These are phyloP conservation scores for Scheffersomyces segobiensis DNA, from an alignment of 1,139 yeast species.

Conservation along the genomic window DNA sequence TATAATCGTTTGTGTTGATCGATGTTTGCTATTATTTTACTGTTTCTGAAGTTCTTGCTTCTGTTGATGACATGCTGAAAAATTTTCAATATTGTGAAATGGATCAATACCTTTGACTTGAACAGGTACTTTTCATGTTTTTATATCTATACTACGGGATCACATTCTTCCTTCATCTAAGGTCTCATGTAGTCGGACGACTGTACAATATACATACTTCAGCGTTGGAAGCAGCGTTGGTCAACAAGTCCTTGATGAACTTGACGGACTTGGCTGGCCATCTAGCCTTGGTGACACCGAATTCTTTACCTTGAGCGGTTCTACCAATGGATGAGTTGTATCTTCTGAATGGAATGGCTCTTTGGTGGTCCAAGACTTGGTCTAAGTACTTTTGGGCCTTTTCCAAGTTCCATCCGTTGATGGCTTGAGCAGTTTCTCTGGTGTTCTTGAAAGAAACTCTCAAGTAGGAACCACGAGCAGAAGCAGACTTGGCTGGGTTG, in stretches of 20 bases:
- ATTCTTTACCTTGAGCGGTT: constrained; percentile 99
- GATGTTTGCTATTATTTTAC: background rate
- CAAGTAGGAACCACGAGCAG: constrained; percentile 99
- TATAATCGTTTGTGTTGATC: background rate
- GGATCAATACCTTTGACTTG: background rate
- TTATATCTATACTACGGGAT: background rate
- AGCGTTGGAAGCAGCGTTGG: constrained; percentile 99
- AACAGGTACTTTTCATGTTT: background rate
- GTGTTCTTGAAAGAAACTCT: constrained; percentile 99
- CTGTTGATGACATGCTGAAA: background rate
- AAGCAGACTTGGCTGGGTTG: constrained; percentile 99
- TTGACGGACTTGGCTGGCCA: constrained; percentile 99
- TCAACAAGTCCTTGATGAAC: constrained; percentile 90
- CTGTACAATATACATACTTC: constrained; percentile 50
- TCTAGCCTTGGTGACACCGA: constrained; percentile 99
- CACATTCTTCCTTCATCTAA: background rate
- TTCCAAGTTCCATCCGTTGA: constrained; percentile 96
- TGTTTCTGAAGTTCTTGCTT: background rate
- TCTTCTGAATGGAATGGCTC: constrained; percentile 99
- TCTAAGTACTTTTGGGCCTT: constrained; percentile 95
- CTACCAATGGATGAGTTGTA: constrained; percentile 96
- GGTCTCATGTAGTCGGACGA: background rate
- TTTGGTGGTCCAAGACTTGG: constrained; percentile 96
- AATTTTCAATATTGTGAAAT: background rate
- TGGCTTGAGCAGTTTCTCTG: constrained; percentile 98